These are phyloP conservation scores for Tulasnella calospora DNA, from an alignment of 768 basidiomycete species.

Conservation along the genomic window DNA sequence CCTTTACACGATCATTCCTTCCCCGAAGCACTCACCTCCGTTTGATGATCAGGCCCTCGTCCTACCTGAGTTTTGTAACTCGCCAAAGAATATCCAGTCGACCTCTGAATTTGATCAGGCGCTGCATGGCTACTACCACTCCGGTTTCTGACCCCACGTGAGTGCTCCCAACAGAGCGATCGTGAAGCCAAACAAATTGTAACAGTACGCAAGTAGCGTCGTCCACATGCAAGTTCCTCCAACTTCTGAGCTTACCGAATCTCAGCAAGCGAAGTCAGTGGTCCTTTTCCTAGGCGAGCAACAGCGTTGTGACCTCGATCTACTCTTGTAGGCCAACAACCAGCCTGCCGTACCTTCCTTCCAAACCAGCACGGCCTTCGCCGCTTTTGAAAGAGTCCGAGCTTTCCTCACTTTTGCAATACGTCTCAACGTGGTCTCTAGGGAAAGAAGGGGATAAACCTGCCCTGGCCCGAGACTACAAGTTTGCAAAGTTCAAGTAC, in stretches of 20 bases:
- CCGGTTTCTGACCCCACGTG: background rate
- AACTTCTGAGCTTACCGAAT: background rate
- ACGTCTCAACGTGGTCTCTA: background rate
- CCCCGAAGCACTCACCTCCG: background rate
- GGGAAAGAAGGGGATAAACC: background rate
- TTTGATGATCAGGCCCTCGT: background rate
- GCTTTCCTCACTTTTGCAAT: background rate
- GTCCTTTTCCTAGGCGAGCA: background rate
- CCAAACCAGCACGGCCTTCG: slow-evolving; percentile 8
- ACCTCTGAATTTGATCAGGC: background rate
- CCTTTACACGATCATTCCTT: background rate
- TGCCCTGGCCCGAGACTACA: background rate
- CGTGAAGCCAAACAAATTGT: background rate
- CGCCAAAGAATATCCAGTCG: background rate
- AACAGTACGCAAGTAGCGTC: background rate
- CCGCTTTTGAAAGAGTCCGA: background rate
- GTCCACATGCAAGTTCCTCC: background rate
- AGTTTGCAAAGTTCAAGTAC: slow-evolving; percentile 17
- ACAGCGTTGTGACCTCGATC: slow-evolving; percentile 2
- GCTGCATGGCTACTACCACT: background rate
- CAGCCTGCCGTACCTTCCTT: background rate
- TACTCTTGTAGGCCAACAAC: background rate
- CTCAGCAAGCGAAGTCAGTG: background rate
- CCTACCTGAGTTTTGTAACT: background rate
- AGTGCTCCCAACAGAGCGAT: background rate